A percentile compares a stretch with the other conserved stretches of the same genome.
Conservation (phyloP, 768 basidiomycete genomes). For the Rhodotorula sphaerocarpa region DNA sequence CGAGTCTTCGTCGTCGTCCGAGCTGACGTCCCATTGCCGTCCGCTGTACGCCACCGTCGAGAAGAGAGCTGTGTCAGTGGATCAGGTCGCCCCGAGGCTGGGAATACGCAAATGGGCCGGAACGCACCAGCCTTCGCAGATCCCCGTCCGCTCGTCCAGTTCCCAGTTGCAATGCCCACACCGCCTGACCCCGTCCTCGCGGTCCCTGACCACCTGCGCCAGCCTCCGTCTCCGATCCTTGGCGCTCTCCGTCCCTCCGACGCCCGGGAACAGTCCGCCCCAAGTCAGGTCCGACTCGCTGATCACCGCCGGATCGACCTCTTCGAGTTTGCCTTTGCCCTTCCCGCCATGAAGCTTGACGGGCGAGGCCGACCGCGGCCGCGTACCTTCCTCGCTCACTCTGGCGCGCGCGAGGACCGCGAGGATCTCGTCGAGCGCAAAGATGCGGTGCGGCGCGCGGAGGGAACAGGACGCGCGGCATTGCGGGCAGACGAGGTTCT, state of each 20-base stretch:
- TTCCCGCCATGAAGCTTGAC: background rate
- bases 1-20: background rate
- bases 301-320: background rate
- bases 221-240: conserved; percentile 12
- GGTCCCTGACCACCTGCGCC: conserved; percentile 21
- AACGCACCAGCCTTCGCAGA: conserved; percentile 30
- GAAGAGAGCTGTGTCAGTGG: too few species aligned
- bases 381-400: background rate
- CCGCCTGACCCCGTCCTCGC: conserved; percentile 28
- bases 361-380: background rate
- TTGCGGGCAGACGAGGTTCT: conserved; percentile 33
- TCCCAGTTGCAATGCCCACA: conserved; percentile 34
- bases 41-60: conserved; percentile 5
- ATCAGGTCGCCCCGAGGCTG: too few species aligned
- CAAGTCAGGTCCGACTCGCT: conserved; percentile 13
- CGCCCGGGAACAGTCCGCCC: conserved; percentile 17
- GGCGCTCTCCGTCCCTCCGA: conserved; percentile 4
- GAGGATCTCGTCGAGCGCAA: conserved; percentile 26
- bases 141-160: conserved; percentile 18
- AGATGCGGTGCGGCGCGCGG: conserved; percentile 16
- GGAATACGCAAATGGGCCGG: background rate
- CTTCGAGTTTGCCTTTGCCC: background rate
- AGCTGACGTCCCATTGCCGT: conserved; percentile 4
- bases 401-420: background rate
- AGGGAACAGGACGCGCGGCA: conserved; percentile 20